A percentile compares a stretch with the other conserved stretches of the same genome.
Evolutionary conservation across 371 early-diverging fungal genomes (phyloP).

Genomic region (Synchytrium microbalum): DNA sequence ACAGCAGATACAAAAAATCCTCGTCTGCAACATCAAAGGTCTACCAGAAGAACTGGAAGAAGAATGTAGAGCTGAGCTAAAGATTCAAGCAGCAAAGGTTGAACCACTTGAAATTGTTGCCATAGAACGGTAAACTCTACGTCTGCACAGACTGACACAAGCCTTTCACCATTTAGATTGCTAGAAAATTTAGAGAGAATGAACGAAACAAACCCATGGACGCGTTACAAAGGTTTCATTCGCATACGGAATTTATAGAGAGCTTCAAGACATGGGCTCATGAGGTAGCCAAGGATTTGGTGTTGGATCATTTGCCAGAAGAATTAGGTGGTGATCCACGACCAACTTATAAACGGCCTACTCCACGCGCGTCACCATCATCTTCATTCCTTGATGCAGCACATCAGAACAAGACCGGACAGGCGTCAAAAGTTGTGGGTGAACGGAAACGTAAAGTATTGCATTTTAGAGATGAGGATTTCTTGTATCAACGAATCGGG

Average conservation of each 20-base stretch:
- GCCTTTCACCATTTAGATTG: not conserved
- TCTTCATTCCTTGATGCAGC: no score
- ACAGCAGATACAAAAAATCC: not conserved
- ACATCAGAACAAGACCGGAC: no score
- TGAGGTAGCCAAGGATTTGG: not conserved
- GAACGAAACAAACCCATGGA: not conserved
- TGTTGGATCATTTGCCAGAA: not conserved
- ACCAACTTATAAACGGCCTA: no score
- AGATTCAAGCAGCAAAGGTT: not conserved
- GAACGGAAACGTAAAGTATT: no score
- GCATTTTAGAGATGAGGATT: no score
- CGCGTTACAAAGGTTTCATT: not conserved
- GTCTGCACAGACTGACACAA: no score
- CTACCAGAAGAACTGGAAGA: not conserved
- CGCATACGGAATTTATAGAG: not conserved
- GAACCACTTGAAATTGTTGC: no score
- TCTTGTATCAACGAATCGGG: no score
- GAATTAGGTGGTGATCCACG: no score
- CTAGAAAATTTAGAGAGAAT: not conserved
- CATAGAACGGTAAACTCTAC: no score
- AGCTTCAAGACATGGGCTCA: not conserved
- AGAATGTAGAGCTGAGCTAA: not conserved
- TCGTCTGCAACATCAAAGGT: not conserved
- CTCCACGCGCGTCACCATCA: no score
- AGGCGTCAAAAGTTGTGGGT: no score